Evolutionary conservation across 1,139 yeast genomes (phyloP), one percentile per base, ranked within the genome.

Genomic region (Yamadazyma dushanensis): DNA sequence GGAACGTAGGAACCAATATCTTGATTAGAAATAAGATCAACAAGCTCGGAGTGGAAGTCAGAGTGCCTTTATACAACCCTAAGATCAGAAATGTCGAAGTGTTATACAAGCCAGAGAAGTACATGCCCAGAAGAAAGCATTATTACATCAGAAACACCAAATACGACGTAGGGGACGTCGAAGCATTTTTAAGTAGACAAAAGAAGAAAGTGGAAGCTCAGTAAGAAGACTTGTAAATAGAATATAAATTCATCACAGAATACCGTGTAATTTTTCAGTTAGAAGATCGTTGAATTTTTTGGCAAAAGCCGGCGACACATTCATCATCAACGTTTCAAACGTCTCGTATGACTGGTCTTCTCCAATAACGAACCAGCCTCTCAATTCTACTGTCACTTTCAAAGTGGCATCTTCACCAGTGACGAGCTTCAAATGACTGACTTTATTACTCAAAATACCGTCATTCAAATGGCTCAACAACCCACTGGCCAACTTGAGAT

Each of bases 71-170:
- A 24, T 89, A 73, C 68, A 85, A 83, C 46, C 96, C 96, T 16
- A 71, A 77, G 37, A 72, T 89, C 41, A 76, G 80, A 47, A 77
- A 83, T 59, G 70, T 89, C 39, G 96, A 89, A 59, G 59, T 86
- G 25, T 61, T 89, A 47, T 74, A 85, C 61, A 81, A 80, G 58
- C 90, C 95, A 18, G 70, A 73, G 48, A 73, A 72, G 54, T 82
- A 85, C 63, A 76, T 80, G 70, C 57, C 71, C 16, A 77, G 95
- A 76, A 77, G 79, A 63, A 88, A 86, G 70, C 92, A 87, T 49
- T 88, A 82, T 70, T 89, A 86, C 62, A 85, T 89, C 56, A 83
- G 96, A 66, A 83, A 78, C 61, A 75, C 87, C 46, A 82, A 81
- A 61, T 67, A 83, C 62, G 97, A 89, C 61, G 96, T 87, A 30